phyloP scores from a whole-genome alignment of 1,284 basidiomycete species.

The Schizophyllum amplum region DNA sequence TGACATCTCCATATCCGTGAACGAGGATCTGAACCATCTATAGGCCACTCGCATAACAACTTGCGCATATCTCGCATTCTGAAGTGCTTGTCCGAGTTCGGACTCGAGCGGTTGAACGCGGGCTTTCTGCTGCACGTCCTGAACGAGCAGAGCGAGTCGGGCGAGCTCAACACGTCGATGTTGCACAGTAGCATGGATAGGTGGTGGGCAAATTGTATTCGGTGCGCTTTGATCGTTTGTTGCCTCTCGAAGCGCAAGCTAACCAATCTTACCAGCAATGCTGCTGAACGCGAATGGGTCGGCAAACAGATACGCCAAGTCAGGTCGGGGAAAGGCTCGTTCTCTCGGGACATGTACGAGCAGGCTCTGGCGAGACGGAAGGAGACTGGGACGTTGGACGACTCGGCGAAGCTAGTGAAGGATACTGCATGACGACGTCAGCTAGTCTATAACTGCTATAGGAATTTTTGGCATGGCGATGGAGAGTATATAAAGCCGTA shows the following conservation, averaged over 20 bases:
- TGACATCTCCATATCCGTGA: slow-evolving; percentile 5
- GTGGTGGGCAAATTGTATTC: slow-evolving; percentile 72
- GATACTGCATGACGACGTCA: too few relatives aligned
- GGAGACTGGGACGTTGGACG: slow-evolving; percentile 23
- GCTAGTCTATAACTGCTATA: not conserved
- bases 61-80: slow-evolving; percentile 72
- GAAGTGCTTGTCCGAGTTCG: slow-evolving; percentile 66
- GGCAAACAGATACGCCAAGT: slow-evolving; percentile 38
- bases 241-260: not conserved
- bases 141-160: slow-evolving; percentile 57
- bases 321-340: slow-evolving; percentile 34
- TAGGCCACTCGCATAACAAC: slow-evolving; percentile 65
- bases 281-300: slow-evolving; percentile 49
- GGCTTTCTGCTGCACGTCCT: slow-evolving; percentile 66
- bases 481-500: too few relatives aligned
- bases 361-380: slow-evolving; percentile 33
- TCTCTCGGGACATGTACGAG: slow-evolving; percentile 52
- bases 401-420: not conserved
- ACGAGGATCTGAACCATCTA: slow-evolving; percentile 10
- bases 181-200: slow-evolving; percentile 60
- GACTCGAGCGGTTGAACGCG: slow-evolving; percentile 51
- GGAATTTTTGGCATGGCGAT: too few relatives aligned
- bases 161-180: slow-evolving; percentile 38
- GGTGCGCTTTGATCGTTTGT: not conserved
- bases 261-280: slow-evolving; percentile 28